Percentiles rank a stretch among this genome's conserved stretches.
Evolutionary conservation across 345 rosid species (phyloP).

Genomic region (Populus nigra): DNA sequence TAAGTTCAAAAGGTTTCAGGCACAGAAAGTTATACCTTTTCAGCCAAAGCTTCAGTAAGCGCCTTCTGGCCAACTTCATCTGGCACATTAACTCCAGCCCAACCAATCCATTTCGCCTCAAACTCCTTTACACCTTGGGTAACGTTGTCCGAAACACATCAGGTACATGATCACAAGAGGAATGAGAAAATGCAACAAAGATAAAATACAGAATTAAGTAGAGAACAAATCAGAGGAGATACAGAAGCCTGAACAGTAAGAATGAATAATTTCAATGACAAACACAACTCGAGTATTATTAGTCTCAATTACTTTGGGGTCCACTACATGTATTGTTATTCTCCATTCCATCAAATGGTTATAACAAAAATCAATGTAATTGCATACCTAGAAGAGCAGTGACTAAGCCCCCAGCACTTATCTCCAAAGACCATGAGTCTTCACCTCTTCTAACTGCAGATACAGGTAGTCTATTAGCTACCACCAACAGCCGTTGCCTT

Average conservation of each 20-base stretch:
- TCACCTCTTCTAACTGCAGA: constrained; percentile 95
- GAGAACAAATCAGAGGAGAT: constrained; percentile 1
- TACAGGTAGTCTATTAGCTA: constrained; percentile 96
- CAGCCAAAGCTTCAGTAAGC: constrained; percentile 92
- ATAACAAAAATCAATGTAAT: neutral
- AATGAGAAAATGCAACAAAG: constrained; percentile 7
- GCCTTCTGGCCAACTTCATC: constrained; percentile 93
- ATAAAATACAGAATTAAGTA: neutral
- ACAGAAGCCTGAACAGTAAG: neutral
- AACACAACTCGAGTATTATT: neutral
- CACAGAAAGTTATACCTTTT: constrained; percentile 52
- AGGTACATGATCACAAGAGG: constrained; percentile 17
- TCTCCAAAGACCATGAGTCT: constrained; percentile 92
- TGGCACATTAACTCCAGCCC: constrained; percentile 99
- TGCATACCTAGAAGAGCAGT: constrained; percentile 83
- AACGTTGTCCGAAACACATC: constrained; percentile 36
- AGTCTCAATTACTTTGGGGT: neutral
- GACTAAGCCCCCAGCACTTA: constrained; percentile 97
- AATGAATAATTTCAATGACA: neutral
- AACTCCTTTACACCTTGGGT: constrained; percentile 90
- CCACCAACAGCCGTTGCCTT: constrained; percentile 86
- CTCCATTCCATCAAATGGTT: neutral
- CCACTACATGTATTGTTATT: neutral
- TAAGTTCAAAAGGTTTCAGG: constrained; percentile 1
- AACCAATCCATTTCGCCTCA: constrained; percentile 99